Evolutionary conservation across 2,329 filamentous ascomycete genomes (phyloP), one percentile per base, ranked within the genome.

Genomic region (Cadophora malorum): DNA sequence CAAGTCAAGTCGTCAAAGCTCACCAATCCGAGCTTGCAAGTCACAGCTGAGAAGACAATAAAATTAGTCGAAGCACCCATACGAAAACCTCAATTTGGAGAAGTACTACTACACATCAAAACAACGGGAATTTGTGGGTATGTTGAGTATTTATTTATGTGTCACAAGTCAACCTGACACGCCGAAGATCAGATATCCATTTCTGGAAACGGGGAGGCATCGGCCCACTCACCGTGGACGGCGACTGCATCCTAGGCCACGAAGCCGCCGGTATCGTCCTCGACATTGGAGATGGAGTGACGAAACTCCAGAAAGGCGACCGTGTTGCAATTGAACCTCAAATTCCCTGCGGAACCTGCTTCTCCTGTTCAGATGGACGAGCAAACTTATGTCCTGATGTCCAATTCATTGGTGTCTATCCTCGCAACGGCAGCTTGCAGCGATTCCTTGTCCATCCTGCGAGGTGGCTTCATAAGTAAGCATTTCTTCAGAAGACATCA

Each of bases 321-420:
- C 81, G 88, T 63, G 88, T 92, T 10, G 89, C 89, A 3, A 79
- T 92, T 19, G 89, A 92, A 73, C 88, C 88, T 0, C 88, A 88
- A 23, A 86, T 90, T 0, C 86, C 89, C 0, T 92, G 90, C 73
- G 83, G 82, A 12, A 76, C 80, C 41, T 90, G 88, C 75, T 88
- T 86, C 72, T 80, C 87, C 21, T 90, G 88, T 74, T 78, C 78
- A 61, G 83, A 84, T 31, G 88, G 88, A 3, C 84, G 86, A 12
- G 90, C 89, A 72, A 90, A 90, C 72, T 83, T 90, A 6, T 90
- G 88, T 74, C 83, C 88, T 69, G 82, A 86, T 62, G 87, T 90
- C 3, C 80, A 83, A 58, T 90, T 90, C 72, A 80, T 86, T 0
- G 87, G 87, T 23, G 87, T 88, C 19, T 89, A 87, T 71, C 88